Conservation (phyloP, 2,329 filamentous ascomycete genomes). For the Colletotrichum sp. region DNA sequence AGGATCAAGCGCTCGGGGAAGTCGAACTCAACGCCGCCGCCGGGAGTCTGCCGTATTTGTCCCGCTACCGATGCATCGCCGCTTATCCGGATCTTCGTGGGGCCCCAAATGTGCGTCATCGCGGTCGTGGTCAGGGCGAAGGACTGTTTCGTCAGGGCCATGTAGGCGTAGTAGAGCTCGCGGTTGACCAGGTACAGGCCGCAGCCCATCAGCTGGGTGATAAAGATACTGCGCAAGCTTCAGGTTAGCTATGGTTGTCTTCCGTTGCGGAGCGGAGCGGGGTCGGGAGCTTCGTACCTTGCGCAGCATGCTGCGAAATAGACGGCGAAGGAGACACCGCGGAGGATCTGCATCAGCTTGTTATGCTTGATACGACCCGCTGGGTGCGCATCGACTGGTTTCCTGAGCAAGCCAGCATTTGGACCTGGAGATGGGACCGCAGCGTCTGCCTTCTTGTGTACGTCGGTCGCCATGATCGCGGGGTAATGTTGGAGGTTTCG, state of each 20-base stretch:
- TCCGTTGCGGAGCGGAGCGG: not conserved
- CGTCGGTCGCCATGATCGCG: slow-evolving; percentile 37
- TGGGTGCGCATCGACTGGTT: slow-evolving; percentile 45
- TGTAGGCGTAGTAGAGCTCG: slow-evolving; percentile 83
- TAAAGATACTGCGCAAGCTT: slow-evolving; percentile 57
- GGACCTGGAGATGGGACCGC: slow-evolving; percentile 25
- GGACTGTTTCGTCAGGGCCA: slow-evolving; percentile 84
- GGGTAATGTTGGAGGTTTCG: not conserved
- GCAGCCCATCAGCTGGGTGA: slow-evolving; percentile 77
- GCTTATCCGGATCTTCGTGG: slow-evolving; percentile 81
- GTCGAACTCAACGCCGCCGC: slow-evolving; percentile 77
- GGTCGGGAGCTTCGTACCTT: slow-evolving; percentile 43
- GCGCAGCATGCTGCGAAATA: slow-evolving; percentile 58
- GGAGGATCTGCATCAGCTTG: slow-evolving; percentile 51
- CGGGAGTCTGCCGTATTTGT: slow-evolving; percentile 72
- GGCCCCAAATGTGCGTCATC: slow-evolving; percentile 88
- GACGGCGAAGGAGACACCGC: slow-evolving; percentile 54
- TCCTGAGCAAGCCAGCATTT: slow-evolving; percentile 13
- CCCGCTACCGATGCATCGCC: slow-evolving; percentile 81
- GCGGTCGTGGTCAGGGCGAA: slow-evolving; percentile 81
- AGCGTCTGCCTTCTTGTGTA: slow-evolving; percentile 34
- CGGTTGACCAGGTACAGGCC: slow-evolving; percentile 79
- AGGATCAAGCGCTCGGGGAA: slow-evolving; percentile 84
- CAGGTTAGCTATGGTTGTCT: not conserved
- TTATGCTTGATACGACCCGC: slow-evolving; percentile 62